These are phyloP conservation scores for Talaromyces thailandensis DNA, from an alignment of 495 filamentous ascomycete genomes.

Conservation along the genomic window DNA sequence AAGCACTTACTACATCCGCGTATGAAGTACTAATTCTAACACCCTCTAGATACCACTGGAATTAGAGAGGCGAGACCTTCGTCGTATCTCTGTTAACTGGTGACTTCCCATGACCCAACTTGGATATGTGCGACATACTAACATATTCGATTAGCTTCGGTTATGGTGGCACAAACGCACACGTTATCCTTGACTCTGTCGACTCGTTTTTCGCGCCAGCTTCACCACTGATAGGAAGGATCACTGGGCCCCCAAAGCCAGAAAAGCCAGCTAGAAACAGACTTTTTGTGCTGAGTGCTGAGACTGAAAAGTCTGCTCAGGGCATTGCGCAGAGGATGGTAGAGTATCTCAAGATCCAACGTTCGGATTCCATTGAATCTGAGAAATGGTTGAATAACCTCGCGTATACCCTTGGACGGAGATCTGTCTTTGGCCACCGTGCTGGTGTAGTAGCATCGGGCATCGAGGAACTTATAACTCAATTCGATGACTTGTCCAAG, in stretches of 20 bases:
- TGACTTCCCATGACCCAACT: background rate
- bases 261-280: constrained; percentile 12
- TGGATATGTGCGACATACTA: background rate
- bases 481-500: background rate
- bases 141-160: constrained; percentile 16
- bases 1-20: background rate
- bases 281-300: background rate
- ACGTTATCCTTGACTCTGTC: constrained; percentile 24
- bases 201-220: background rate
- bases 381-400: constrained; percentile 5
- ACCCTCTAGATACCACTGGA: constrained; percentile 8
- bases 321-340: background rate
- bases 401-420: constrained; percentile 4
- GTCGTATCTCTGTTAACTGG: constrained; percentile 20
- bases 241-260: background rate
- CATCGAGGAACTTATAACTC: background rate
- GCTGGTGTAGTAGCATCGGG: constrained; percentile 1
- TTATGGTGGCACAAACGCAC: constrained; percentile 22
- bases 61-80: constrained; percentile 12
- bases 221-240: constrained; percentile 9
- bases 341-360: background rate
- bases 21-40: background rate
- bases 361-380: background rate
- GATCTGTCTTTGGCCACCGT: background rate
- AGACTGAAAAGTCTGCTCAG: background rate